Evolutionary conservation across 805 yeast species (phyloP).

Genomic region (Candida piceae): DNA sequence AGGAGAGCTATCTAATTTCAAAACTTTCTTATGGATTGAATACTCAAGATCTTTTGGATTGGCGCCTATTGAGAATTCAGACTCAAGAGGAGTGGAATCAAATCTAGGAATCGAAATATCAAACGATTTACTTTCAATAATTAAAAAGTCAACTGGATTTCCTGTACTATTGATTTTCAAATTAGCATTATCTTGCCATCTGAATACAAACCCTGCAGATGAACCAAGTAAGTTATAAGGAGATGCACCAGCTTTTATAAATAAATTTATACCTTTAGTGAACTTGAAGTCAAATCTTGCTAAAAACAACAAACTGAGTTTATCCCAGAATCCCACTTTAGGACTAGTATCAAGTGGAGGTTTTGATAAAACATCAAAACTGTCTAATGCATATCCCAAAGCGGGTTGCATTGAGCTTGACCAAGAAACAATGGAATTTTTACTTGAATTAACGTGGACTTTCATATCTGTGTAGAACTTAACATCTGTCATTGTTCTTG

Average conservation of each 20-base stretch:
- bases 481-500: constrained; percentile 61
- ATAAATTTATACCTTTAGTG: constrained; percentile 49
- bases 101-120: constrained; percentile 52
- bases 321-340: constrained; percentile 71
- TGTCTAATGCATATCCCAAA: constrained; percentile 52
- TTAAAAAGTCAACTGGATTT: constrained; percentile 44
- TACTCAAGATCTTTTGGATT: constrained; percentile 30
- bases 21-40: constrained; percentile 41
- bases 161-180: constrained; percentile 47
- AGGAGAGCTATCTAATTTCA: constrained; percentile 55
- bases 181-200: constrained; percentile 54
- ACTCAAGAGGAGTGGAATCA: constrained; percentile 29
- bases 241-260: constrained; percentile 54
- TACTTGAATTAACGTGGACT: constrained; percentile 38
- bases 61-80: constrained; percentile 3
- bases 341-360: constrained; percentile 64
- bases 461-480: constrained; percentile 49
- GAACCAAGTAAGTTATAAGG: constrained; percentile 56
- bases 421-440: constrained; percentile 56
- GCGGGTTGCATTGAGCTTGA: constrained; percentile 61
- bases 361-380: constrained; percentile 62
- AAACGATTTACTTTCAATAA: constrained; percentile 52
- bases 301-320: constrained; percentile 49
- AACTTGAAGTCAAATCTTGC: constrained; percentile 47
- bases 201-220: constrained; percentile 59